phyloP scores from a whole-genome alignment of 2,329 filamentous ascomycete genomes.

The Colletotrichum sp. region DNA sequence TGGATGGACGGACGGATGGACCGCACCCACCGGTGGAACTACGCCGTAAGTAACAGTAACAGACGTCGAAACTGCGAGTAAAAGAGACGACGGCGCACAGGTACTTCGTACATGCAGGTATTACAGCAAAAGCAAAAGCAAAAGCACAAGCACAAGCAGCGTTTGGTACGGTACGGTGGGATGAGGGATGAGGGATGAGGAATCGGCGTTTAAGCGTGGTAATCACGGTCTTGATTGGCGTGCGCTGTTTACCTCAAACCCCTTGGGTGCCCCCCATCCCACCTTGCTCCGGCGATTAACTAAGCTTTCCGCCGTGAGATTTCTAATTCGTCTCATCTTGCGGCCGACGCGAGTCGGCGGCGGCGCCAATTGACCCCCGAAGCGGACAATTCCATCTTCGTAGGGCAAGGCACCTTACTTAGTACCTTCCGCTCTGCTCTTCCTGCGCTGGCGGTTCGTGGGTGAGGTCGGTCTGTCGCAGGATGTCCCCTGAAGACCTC shows the following conservation, averaged over 20 bases:
- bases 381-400: neutral
- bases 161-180: neutral
- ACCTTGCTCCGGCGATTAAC: constrained; percentile 1
- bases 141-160: neutral
- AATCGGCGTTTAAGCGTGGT: neutral
- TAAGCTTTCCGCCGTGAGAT: constrained; percentile 16
- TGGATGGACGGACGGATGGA: no score
- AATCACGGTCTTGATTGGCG: neutral
- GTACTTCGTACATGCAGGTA: neutral
- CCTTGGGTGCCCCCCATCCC: neutral
- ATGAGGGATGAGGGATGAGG: neutral
- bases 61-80: neutral
- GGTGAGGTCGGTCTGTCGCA: neutral
- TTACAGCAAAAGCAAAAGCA: neutral
- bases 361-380: neutral
- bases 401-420: neutral
- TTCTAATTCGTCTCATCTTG: constrained; percentile 15
- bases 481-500: neutral
- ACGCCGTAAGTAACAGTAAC: neutral
- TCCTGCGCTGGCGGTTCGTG: neutral
- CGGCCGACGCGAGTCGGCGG: neutral
- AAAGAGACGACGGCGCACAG: neutral
- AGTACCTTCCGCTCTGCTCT: neutral
- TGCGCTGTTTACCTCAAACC: neutral
- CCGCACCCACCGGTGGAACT: neutral